Conservation (phyloP, 192 early-diverging fungal species). For the Podochytrium sp. region DNA sequence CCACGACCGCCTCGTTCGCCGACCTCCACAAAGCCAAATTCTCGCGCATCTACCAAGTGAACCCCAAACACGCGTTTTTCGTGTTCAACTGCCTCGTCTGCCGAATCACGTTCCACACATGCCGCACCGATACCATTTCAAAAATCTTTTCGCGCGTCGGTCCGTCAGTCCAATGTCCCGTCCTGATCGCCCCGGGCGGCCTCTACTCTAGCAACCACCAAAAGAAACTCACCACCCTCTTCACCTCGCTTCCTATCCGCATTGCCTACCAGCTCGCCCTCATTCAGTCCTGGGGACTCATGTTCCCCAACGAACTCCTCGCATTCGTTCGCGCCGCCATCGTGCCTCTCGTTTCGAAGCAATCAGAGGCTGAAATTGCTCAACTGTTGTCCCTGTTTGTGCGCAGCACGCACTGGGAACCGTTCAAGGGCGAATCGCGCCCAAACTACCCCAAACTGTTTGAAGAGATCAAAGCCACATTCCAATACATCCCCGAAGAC, state of each 20-base stretch:
- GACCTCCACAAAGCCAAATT: constrained; percentile 7
- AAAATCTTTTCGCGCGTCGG: constrained; percentile 1
- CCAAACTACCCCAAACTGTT: constrained; percentile 6
- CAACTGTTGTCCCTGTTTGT: neutral
- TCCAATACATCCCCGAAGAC: neutral
- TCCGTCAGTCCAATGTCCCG: constrained; percentile 22
- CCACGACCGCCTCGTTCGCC: neutral
- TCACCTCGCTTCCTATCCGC: neutral
- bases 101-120: constrained; percentile 12
- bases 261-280: constrained; percentile 16
- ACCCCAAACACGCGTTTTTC: constrained; percentile 18
- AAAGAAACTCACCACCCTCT: constrained; percentile 1
- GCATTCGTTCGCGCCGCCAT: neutral
- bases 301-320: constrained; percentile 17
- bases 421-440: constrained; percentile 18
- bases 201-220: constrained; percentile 18
- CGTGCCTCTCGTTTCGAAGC: neutral
- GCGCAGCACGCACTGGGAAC: neutral
- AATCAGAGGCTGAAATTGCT: constrained; percentile 4
- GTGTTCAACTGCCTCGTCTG: constrained; percentile 21
- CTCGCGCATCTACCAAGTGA: constrained; percentile 12
- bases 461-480: neutral
- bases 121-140: neutral
- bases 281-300: constrained; percentile 15
- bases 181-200: neutral